phyloP scores from a whole-genome alignment of 352 stramenopile genomes.

The Globisporangium splendens region DNA sequence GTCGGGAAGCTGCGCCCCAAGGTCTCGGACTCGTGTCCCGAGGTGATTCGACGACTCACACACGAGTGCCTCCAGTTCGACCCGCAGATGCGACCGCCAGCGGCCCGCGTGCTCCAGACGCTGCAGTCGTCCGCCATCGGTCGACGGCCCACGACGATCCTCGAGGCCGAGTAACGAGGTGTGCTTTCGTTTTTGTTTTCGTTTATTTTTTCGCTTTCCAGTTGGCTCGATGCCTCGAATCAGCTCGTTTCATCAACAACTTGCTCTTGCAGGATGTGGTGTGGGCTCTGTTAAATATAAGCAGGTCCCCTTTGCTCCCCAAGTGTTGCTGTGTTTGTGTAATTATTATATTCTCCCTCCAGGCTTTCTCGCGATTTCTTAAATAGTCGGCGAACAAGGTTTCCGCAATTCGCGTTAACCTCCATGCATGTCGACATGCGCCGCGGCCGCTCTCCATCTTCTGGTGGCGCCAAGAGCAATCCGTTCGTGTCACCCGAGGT shows the following conservation, averaged over 20 bases:
- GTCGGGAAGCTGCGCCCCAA: slow-evolving; percentile 75
- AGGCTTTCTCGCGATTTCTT: no score
- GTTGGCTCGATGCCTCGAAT: no score
- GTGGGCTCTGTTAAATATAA: no score
- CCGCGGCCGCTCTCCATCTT: neutral
- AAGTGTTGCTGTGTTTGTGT: no score
- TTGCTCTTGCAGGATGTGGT: no score
- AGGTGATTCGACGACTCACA: slow-evolving; percentile 73
- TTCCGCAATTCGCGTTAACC: no score
- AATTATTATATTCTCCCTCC: no score
- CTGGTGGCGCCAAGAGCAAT: no score
- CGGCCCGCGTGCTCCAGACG: slow-evolving; percentile 66
- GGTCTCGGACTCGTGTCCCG: slow-evolving; percentile 69
- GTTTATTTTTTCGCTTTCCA: neutral
- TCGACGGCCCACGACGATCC: slow-evolving; percentile 43
- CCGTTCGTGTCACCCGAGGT: slow-evolving; percentile 63
- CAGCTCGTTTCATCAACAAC: no score
- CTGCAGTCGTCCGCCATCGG: slow-evolving; percentile 62
- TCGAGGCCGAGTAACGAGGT: slow-evolving; percentile 28
- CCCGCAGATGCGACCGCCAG: slow-evolving; percentile 57
- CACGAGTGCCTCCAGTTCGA: slow-evolving; percentile 84
- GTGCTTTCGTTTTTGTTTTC: neutral
- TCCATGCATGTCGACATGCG: neutral
- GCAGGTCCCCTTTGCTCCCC: no score
- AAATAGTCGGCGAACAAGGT: no score